Base-by-base conservation (phyloP, 2,329 filamentous ascomycete genomes). In the Colletotrichum destructivum region DNA sequence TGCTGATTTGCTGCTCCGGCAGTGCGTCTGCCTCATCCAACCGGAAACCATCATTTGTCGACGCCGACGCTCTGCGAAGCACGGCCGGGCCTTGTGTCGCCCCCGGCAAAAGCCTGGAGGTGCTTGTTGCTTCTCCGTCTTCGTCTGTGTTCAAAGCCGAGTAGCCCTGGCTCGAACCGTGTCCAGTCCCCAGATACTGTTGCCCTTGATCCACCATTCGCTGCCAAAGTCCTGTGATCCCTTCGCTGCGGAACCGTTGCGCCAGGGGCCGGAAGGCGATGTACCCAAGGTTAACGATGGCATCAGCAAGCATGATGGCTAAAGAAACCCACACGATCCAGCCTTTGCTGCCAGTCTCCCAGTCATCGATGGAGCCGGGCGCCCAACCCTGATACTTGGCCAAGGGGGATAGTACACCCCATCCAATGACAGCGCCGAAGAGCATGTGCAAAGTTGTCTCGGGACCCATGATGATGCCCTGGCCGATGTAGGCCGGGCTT, bases 311-410 rank as follows among this genome's bases (percentile, higher is more conserved):
- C 96, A 99, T 99, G 75, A 99, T 98, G 4, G 96, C 94, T 40
- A 99, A 85, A 44, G 94, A 98, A 2, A 97, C 88, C 96, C 96
- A 99, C 0, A 99, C 94, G 72, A 99, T 98, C 96, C 96, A 99
- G 49, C 96, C 96, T 83, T 98, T 98, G 80, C 94, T 98, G 12
- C 96, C 96, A 18, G 88, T 90, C 71, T 96, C 93, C 96, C 96
- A 99, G 80, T 97, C 93, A 66, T 90, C 88, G 0, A 98, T 94
- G 1, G 91, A 88, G 0, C 95, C 96, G 3, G 95, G 93, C 12
- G 96, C 96, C 96, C 96, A 99, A 3, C 93, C 94, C 76, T 89
- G 90, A 68, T 87, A 84, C 80, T 98, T 98, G 4, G 96, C 95
- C 9, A 98, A 82, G 1, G 96, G 96, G 3, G 95, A 98, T 1